These are phyloP conservation scores for Zymoseptoria pseudotritici DNA, from an alignment of 2,329 filamentous ascomycete species.

Conservation along the genomic window DNA sequence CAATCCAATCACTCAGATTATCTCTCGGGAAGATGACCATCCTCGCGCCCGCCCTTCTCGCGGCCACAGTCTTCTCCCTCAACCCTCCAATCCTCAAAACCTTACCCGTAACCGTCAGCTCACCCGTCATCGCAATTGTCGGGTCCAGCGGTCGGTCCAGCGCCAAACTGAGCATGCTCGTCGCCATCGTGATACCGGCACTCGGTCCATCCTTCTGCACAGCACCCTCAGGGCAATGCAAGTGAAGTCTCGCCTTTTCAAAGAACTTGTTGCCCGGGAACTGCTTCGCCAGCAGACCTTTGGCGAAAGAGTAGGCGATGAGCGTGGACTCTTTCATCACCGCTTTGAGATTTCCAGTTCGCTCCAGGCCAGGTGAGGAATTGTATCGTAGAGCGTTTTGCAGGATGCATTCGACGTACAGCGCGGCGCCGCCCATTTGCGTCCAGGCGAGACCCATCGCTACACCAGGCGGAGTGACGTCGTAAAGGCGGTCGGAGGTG, in stretches of 20 bases:
- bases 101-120: constrained; percentile 94
- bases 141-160: constrained; percentile 71
- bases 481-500: constrained; percentile 91
- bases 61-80: constrained; percentile 94
- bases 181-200: constrained; percentile 98
- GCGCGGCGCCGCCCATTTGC: constrained; percentile 87
- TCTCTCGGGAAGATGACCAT: constrained; percentile 92
- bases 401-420: constrained; percentile 95
- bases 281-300: constrained; percentile 73
- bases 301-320: constrained; percentile 94
- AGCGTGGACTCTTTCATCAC: constrained; percentile 98
- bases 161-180: constrained; percentile 76
- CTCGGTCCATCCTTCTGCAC: constrained; percentile 77
- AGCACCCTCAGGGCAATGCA: constrained; percentile 94
- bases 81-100: constrained; percentile 90
- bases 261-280: constrained; percentile 94
- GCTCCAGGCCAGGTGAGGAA: constrained; percentile 73
- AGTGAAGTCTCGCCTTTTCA: constrained; percentile 86
- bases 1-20: constrained; percentile 94
- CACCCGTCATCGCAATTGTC: constrained; percentile 94
- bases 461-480: constrained; percentile 85
- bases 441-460: constrained; percentile 99
- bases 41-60: constrained; percentile 81
- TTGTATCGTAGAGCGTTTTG: constrained; percentile 69
- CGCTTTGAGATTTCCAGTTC: constrained; percentile 87